phyloP scores from a whole-genome alignment of 2,329 filamentous ascomycete species.

The Lecanicillium sp. region DNA sequence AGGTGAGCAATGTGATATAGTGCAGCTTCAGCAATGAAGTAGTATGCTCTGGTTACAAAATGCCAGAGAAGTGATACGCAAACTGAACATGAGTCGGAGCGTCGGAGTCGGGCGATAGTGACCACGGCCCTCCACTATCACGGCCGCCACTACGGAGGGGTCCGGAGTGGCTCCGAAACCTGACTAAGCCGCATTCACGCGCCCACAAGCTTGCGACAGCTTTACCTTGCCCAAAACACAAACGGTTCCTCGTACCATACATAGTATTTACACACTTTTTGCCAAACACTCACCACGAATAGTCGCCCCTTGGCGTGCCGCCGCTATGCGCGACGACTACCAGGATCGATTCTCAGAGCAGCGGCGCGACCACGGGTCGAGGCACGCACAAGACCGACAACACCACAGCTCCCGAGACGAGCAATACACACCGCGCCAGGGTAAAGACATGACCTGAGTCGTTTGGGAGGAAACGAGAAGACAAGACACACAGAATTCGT shows the following conservation, averaged over 20 bases:
- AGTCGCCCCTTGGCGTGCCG: constrained; percentile 12
- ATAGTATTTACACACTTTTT: neutral
- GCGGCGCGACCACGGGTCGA: constrained; percentile 17
- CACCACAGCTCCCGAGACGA: constrained; percentile 15
- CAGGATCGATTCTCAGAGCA: constrained; percentile 21
- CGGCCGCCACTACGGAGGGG: too few relatives aligned
- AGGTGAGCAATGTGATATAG: too few relatives aligned
- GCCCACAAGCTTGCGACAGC: too few relatives aligned
- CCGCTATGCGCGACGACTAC: constrained; percentile 38
- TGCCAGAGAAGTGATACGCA: too few relatives aligned
- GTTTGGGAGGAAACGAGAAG: neutral
- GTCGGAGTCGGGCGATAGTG: too few relatives aligned
- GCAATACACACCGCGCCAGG: constrained; percentile 41
- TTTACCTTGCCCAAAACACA: neutral
- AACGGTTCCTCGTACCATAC: neutral
- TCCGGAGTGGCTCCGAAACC: too few relatives aligned
- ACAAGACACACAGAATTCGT: neutral
- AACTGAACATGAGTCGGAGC: too few relatives aligned
- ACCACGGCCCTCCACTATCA: too few relatives aligned
- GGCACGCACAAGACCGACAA: neutral
- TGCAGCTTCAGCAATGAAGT: too few relatives aligned
- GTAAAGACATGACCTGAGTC: constrained; percentile 34
- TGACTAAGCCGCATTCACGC: too few relatives aligned
- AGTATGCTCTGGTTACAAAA: too few relatives aligned
- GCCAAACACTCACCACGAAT: constrained; percentile 3